These are phyloP conservation scores for Terfezia boudieri DNA, from an alignment of 495 filamentous ascomycete species.

Conservation along the genomic window DNA sequence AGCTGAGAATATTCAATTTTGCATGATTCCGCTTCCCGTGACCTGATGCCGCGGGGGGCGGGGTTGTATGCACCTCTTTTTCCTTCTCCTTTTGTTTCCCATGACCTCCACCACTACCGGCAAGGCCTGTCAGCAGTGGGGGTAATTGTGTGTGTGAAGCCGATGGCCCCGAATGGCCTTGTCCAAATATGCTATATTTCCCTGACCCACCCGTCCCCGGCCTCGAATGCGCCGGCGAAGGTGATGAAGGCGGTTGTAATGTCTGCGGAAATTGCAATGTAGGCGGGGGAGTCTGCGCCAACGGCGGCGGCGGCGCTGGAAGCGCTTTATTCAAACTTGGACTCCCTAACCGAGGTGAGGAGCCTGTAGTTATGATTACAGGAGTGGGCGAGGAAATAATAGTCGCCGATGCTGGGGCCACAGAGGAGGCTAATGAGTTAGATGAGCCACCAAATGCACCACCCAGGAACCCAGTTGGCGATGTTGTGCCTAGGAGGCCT, in stretches of 20 bases:
- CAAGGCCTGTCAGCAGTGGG: background rate
- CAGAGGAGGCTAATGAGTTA: too few species aligned
- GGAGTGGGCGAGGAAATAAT: too few species aligned
- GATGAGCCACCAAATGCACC: too few species aligned
- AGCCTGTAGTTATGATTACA: too few species aligned
- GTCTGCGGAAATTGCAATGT: too few species aligned
- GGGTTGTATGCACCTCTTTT: background rate
- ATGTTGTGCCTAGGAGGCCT: background rate
- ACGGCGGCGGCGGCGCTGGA: background rate
- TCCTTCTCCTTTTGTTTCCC: background rate
- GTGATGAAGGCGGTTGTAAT: too few species aligned
- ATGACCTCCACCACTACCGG: background rate
- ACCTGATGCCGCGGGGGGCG: background rate
- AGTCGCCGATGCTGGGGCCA: too few species aligned
- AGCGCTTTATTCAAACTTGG: background rate
- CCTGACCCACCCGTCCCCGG: too few species aligned
- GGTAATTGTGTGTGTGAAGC: background rate
- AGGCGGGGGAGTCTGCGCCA: background rate
- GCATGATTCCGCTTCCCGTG: background rate
- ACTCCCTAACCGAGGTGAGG: too few species aligned
- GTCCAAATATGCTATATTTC: too few species aligned
- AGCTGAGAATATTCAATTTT: conserved; percentile 30
- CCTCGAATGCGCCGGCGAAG: too few species aligned
- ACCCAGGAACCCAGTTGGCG: background rate
- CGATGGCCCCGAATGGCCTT: background rate